These are phyloP conservation scores for Kalmanozyma brasiliensis DNA, from an alignment of 1,284 basidiomycete genomes.

Conservation along the genomic window DNA sequence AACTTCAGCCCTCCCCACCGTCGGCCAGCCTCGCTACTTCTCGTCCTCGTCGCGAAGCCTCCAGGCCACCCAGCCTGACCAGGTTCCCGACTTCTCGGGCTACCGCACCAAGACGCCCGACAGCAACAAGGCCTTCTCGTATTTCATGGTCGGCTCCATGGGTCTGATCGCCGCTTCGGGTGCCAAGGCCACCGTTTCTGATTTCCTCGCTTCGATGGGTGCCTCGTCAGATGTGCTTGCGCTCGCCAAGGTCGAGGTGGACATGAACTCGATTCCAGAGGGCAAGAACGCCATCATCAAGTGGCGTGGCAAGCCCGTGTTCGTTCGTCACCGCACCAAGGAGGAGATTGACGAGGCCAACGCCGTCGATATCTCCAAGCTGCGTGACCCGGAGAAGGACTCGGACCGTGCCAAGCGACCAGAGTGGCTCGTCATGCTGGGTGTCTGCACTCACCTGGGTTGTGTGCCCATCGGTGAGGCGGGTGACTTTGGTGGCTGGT, in stretches of 20 bases:
- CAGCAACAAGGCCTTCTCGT: constrained; percentile 85
- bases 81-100: constrained; percentile 87
- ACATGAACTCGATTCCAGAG: constrained; percentile 89
- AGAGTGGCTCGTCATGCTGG: constrained; percentile 79
- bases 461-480: constrained; percentile 97
- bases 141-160: constrained; percentile 97
- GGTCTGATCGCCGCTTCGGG: constrained; percentile 92
- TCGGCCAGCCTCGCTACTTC: constrained; percentile 57
- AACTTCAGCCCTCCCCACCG: constrained; percentile 41
- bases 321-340: constrained; percentile 94
- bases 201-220: constrained; percentile 94
- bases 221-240: constrained; percentile 98
- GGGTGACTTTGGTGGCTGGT: constrained; percentile 85
- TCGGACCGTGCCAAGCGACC: constrained; percentile 89
- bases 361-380: constrained; percentile 80
- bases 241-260: constrained; percentile 96
- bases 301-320: constrained; percentile 99
- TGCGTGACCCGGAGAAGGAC: constrained; percentile 93
- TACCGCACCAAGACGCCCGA: constrained; percentile 80
- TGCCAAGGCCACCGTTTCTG: constrained; percentile 91
- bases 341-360: constrained; percentile 95
- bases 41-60: constrained; percentile 58
- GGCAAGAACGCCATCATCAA: constrained; percentile 76
- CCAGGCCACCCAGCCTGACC: constrained; percentile 59
- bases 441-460: constrained; percentile 96